These are phyloP conservation scores for Malus hybrid DNA, from an alignment of 331 rosid genomes.

Conservation along the genomic window DNA sequence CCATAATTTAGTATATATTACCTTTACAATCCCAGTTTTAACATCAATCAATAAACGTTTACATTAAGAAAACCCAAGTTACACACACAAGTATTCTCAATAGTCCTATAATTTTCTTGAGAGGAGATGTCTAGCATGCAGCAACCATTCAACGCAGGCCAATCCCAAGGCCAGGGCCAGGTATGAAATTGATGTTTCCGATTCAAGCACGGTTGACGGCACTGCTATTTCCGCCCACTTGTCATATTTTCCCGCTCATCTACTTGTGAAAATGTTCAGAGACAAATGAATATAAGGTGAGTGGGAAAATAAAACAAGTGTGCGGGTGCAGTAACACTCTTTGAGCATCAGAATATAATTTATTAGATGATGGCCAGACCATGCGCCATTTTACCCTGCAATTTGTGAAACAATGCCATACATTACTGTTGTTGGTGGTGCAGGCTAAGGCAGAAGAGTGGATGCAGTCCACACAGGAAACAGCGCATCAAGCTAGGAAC, in stretches of 20 bases:
- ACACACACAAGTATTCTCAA: background rate
- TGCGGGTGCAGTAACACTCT: background rate
- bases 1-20: conserved; percentile 1
- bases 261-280: background rate
- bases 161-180: conserved; percentile 25
- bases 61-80: background rate
- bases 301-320: background rate
- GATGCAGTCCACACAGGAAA: conserved; percentile 22
- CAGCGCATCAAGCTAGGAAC: conserved; percentile 31
- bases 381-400: background rate
- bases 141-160: conserved; percentile 17
- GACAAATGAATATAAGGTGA: background rate
- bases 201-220: background rate
- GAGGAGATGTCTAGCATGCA: conserved; percentile 27
- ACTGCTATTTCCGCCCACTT: background rate
- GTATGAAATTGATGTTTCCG: background rate
- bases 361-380: background rate
- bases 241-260: background rate
- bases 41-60: background rate
- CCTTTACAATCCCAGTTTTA: background rate
- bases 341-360: background rate
- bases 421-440: background rate
- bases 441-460: conserved; percentile 40
- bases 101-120: too few relatives aligned
- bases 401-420: background rate